These are phyloP conservation scores for Potentilla sterilis DNA, from an alignment of 306 rosid species.

Conservation along the genomic window DNA sequence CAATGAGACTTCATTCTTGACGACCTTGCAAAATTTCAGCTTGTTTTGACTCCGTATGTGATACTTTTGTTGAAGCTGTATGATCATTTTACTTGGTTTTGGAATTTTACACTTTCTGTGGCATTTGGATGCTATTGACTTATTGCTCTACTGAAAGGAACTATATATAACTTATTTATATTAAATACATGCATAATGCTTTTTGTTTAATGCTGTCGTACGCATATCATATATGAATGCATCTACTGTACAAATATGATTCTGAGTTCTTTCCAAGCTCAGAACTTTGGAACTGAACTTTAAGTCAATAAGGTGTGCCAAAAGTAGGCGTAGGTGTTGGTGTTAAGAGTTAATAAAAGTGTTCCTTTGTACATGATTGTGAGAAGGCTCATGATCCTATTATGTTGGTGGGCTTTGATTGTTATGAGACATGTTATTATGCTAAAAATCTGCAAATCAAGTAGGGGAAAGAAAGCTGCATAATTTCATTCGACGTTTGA, in stretches of 20 bases:
- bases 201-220: not conserved
- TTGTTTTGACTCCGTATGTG: not conserved
- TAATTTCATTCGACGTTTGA: not conserved
- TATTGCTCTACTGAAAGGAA: not conserved
- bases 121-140: not conserved
- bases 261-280: not conserved
- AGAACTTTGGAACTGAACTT: not conserved
- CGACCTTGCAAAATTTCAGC: not conserved
- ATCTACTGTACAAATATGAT: not conserved
- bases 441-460: not conserved
- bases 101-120: not conserved
- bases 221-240: not conserved
- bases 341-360: not conserved
- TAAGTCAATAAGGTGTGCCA: not conserved
- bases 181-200: not conserved
- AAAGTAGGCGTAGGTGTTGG: not conserved
- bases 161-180: not conserved
- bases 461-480: not conserved
- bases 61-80: not conserved
- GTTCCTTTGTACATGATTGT: not conserved
- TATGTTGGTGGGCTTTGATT: not conserved
- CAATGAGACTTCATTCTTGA: slow-evolving; percentile 5
- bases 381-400: not conserved
- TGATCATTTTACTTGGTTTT: not conserved
- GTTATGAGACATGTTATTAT: not conserved